A percentile compares a stretch with the other conserved stretches of the same genome.
phyloP scores from a whole-genome alignment of 495 filamentous ascomycete genomes.

The Clohesyomyces aquaticus region DNA sequence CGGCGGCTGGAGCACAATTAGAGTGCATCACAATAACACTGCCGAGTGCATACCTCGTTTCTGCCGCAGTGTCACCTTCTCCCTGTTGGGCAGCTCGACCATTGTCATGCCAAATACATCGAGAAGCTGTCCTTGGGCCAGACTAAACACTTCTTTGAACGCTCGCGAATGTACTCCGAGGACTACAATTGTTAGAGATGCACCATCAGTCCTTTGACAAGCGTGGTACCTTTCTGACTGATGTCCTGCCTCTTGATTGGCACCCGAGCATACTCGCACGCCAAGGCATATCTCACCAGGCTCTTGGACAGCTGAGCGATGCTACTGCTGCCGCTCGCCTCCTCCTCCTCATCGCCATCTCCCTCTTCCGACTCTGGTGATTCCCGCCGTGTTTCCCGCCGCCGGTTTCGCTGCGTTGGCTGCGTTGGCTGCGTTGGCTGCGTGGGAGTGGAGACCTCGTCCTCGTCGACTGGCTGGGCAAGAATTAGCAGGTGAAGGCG shows the following conservation, averaged over 20 bases:
- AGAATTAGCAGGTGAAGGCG: not conserved
- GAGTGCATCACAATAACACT: conserved; percentile 10
- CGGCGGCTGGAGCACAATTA: conserved; percentile 43
- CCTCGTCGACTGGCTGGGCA: conserved; percentile 26
- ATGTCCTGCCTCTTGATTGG: conserved; percentile 80
- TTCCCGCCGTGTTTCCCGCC: conserved; percentile 17
- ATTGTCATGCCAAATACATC: conserved; percentile 83
- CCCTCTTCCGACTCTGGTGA: conserved; percentile 36
- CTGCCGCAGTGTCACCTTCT: conserved; percentile 76
- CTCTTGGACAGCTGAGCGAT: conserved; percentile 80
- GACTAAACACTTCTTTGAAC: conserved; percentile 50
- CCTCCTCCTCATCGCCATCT: conserved; percentile 37
- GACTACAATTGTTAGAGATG: conserved; percentile 39
- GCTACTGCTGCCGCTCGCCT: conserved; percentile 48
- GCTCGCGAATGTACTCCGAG: conserved; percentile 45
- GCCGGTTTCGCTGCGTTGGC: conserved; percentile 23
- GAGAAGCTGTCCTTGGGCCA: conserved; percentile 54
- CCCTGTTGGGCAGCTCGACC: conserved; percentile 74
- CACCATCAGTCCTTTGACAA: not conserved
- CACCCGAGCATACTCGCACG: conserved; percentile 82
- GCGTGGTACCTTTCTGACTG: conserved; percentile 63
- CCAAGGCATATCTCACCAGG: conserved; percentile 83
- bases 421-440: not conserved
- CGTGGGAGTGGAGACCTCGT: conserved; percentile 17
- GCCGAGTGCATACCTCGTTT: conserved; percentile 64